Percentiles rank a stretch among this genome's conserved stretches.
These are phyloP conservation scores for Penicillium crustosum DNA, from an alignment of 2,329 filamentous ascomycete genomes.

Conservation along the genomic window DNA sequence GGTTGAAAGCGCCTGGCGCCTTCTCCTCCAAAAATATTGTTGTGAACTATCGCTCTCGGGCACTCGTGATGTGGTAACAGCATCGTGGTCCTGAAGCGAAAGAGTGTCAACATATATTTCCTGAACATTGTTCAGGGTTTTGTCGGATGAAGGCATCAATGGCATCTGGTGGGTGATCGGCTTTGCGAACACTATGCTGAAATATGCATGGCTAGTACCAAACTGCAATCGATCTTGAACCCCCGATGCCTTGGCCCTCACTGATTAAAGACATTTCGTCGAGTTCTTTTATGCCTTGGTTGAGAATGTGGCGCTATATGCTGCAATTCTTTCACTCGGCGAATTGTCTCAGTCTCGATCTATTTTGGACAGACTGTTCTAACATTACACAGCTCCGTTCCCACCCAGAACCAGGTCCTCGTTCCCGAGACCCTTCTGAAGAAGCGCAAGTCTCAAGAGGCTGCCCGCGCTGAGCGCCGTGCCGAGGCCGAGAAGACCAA, in stretches of 20 bases:
- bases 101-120: conserved; percentile 52
- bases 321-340: conserved; percentile 90
- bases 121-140: conserved; percentile 62
- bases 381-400: conserved; percentile 72
- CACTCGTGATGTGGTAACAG: conserved; percentile 15
- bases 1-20: conserved; percentile 61
- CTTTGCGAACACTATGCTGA: conserved; percentile 30
- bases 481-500: conserved; percentile 82
- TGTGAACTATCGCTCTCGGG: conserved; percentile 45
- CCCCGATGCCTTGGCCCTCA: conserved; percentile 53
- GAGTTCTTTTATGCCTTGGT: conserved; percentile 69
- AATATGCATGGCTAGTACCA: conserved; percentile 31
- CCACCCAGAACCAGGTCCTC: conserved; percentile 91
- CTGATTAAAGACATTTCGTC: conserved; percentile 76
- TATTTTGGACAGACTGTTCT: conserved; percentile 77
- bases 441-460: conserved; percentile 99
- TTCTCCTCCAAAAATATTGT: conserved; percentile 80
- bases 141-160: conserved; percentile 68
- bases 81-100: conserved; percentile 28
- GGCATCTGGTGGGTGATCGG: conserved; percentile 34
- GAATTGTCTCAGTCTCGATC: conserved; percentile 60
- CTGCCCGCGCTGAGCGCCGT: conserved; percentile 86
- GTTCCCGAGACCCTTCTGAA: conserved; percentile 99
- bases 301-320: conserved; percentile 85
- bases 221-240: background rate